Conservation (phyloP, 257 asterid genomes). For the Solanum acaule region DNA sequence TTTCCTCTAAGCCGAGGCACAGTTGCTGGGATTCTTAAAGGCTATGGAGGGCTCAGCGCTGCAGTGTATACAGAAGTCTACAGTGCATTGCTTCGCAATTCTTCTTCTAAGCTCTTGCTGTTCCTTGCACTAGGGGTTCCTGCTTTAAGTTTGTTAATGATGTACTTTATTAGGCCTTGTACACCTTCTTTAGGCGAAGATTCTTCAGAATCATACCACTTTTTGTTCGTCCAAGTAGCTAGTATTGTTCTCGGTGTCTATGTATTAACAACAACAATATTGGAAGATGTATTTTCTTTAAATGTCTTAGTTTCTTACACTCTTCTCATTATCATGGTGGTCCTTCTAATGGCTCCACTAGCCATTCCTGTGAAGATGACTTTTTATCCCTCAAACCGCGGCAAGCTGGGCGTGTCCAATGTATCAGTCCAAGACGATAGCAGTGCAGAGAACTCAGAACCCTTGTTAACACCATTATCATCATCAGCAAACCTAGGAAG, state of each 20-base stretch:
- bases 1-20: conserved; percentile 65
- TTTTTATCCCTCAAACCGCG: conserved; percentile 30
- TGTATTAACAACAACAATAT: conserved; percentile 43
- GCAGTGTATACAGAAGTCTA: conserved; percentile 63
- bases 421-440: background rate
- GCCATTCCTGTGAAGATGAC: conserved; percentile 66
- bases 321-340: conserved; percentile 37
- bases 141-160: conserved; percentile 33
- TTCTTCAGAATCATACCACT: conserved; percentile 41
- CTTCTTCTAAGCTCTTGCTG: conserved; percentile 41
- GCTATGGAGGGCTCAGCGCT: conserved; percentile 59
- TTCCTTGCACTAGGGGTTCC: conserved; percentile 58
- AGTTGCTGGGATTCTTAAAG: conserved; percentile 67
- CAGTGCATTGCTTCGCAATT: conserved; percentile 34
- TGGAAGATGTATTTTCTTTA: conserved; percentile 24
- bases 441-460: conserved; percentile 17
- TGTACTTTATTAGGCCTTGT: conserved; percentile 56
- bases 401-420: conserved; percentile 2
- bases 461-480: conserved; percentile 29
- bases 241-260: conserved; percentile 52
- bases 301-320: conserved; percentile 20
- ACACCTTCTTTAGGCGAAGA: conserved; percentile 54
- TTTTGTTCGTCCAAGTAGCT: conserved; percentile 49
- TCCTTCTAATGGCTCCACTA: conserved; percentile 62
- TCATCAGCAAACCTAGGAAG: conserved; percentile 25